Conservation (phyloP, 805 yeast species). For the Sungouiozyma ichnusensis region DNA sequence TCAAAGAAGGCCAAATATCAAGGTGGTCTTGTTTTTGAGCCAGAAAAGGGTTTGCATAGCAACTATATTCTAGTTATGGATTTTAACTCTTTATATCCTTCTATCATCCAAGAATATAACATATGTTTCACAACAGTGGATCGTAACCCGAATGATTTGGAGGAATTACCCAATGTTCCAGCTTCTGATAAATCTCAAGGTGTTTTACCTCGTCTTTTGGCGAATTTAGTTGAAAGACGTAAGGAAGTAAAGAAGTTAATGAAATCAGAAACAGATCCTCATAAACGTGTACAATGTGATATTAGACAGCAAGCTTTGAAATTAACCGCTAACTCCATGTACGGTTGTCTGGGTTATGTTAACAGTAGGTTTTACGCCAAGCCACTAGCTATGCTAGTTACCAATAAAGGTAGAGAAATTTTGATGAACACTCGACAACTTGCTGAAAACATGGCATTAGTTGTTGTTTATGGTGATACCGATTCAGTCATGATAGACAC, state of each 20-base stretch:
- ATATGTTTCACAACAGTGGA: constrained; percentile 95
- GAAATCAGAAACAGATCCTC: constrained; percentile 58
- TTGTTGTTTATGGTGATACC: constrained; percentile 95
- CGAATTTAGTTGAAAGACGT: constrained; percentile 81
- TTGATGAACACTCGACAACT: constrained; percentile 84
- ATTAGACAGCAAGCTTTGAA: constrained; percentile 93
- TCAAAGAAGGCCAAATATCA: constrained; percentile 65
- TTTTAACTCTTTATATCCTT: constrained; percentile 93
- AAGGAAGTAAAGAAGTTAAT: constrained; percentile 81
- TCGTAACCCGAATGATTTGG: constrained; percentile 45
- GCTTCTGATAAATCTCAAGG: constrained; percentile 51
- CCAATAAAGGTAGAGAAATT: constrained; percentile 91
- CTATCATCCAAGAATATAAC: constrained; percentile 92
- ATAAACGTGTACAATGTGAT: constrained; percentile 76
- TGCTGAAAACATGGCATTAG: constrained; percentile 73
- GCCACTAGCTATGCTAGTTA: constrained; percentile 91
- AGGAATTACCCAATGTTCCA: constrained; percentile 63
- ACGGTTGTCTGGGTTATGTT: constrained; percentile 92
- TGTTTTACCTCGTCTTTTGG: constrained; percentile 75
- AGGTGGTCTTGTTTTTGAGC: constrained; percentile 95
- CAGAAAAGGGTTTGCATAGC: constrained; percentile 88
- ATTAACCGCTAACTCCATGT: constrained; percentile 98
- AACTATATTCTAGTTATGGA: constrained; percentile 90
- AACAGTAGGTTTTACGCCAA: constrained; percentile 90
- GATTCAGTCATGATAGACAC: constrained; percentile 99